A percentile compares a stretch with the other conserved stretches of the same genome.
These are phyloP conservation scores for Pseudohyphozyma bogoriensis DNA, from an alignment of 768 basidiomycete species.

Conservation along the genomic window DNA sequence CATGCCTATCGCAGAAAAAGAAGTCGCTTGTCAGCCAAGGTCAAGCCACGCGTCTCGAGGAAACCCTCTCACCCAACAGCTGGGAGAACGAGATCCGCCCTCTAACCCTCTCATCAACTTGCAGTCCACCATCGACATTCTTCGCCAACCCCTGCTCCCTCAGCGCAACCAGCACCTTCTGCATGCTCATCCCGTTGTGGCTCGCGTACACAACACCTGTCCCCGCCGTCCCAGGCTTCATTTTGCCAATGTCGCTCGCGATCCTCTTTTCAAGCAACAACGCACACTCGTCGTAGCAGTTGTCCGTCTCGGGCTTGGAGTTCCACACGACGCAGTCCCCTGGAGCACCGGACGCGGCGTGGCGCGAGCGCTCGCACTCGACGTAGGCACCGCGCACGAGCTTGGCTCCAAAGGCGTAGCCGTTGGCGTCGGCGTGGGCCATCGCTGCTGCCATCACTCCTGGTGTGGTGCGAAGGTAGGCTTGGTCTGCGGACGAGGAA, in stretches of 20 bases:
- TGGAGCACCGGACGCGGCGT: background rate
- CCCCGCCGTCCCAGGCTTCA: background rate
- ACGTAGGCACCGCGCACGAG: constrained; percentile 35
- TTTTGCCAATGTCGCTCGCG: constrained; percentile 12
- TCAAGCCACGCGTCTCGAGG: background rate
- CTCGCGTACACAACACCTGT: constrained; percentile 31
- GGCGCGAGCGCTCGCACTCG: constrained; percentile 25
- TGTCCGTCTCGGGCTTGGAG: constrained; percentile 33
- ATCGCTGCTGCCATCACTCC: constrained; percentile 22
- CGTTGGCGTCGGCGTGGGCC: constrained; percentile 25
- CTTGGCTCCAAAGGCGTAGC: constrained; percentile 34
- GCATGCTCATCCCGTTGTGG: constrained; percentile 32
- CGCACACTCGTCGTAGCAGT: constrained; percentile 31
- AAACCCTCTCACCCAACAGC: constrained; percentile 30
- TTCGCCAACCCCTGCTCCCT: constrained; percentile 22
- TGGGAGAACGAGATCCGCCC: constrained; percentile 32
- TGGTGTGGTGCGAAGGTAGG: constrained; percentile 26
- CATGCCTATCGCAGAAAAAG: constrained; percentile 17
- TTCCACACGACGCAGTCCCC: constrained; percentile 31
- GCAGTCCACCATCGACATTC: constrained; percentile 16
- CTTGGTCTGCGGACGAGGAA: constrained; percentile 11
- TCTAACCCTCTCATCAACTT: constrained; percentile 27
- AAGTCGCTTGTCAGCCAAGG: background rate
- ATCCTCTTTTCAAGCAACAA: constrained; percentile 24
- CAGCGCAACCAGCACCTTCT: constrained; percentile 19